These are phyloP conservation scores for Pseudogymnoascus destructans DNA, from an alignment of 2,329 filamentous ascomycete genomes.

Conservation along the genomic window DNA sequence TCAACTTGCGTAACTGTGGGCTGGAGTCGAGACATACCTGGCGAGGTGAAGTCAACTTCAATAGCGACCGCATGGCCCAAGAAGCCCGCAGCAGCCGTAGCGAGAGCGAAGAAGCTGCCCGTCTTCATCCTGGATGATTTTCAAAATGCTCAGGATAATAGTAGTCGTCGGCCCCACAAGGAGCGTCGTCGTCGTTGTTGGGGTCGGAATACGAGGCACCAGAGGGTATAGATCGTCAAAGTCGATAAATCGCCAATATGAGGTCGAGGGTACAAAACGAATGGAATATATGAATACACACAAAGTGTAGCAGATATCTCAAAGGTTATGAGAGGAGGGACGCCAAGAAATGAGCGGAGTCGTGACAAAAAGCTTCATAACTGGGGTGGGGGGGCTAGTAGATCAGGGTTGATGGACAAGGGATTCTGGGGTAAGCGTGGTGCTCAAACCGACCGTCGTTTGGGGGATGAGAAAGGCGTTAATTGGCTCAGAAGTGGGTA, in stretches of 20 bases:
- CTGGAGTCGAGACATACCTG: conserved; percentile 16
- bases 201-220: background rate
- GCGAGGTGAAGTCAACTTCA: conserved; percentile 20
- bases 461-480: background rate
- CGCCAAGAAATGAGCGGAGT: background rate
- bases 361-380: background rate
- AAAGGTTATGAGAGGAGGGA: background rate
- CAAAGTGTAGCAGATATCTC: background rate
- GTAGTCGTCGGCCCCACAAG: background rate
- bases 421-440: background rate
- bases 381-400: background rate
- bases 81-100: background rate
- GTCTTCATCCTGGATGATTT: background rate
- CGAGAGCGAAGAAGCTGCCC: background rate
- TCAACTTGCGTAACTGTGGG: conserved; percentile 24
- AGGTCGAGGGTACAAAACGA: background rate
- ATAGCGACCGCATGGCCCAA: conserved; percentile 14
- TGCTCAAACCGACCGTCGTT: background rate
- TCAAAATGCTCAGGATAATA: background rate
- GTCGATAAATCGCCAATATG: background rate
- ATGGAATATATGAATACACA: background rate
- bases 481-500: background rate
- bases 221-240: background rate
- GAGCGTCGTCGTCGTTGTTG: background rate
- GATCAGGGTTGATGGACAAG: background rate